These are phyloP conservation scores for Monosporascus sp. DNA, from an alignment of 2,329 filamentous ascomycete genomes.

Conservation along the genomic window DNA sequence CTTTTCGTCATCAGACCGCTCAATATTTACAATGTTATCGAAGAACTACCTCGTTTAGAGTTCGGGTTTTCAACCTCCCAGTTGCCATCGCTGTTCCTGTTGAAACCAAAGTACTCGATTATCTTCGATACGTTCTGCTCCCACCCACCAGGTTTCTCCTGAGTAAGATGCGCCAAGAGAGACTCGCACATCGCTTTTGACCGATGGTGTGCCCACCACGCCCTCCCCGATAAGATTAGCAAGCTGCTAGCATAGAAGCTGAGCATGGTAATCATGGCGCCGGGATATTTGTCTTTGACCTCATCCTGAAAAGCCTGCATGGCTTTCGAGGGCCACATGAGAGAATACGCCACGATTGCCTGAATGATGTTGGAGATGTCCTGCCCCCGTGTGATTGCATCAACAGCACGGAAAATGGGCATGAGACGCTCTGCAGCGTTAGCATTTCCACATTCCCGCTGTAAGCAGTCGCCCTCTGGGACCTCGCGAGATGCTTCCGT, in stretches of 20 bases:
- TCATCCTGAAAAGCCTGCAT: constrained; percentile 2
- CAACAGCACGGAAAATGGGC: constrained; percentile 2
- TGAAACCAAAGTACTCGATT: constrained; percentile 2
- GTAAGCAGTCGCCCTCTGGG: background rate
- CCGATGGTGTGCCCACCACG: constrained; percentile 5
- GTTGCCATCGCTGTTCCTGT: background rate
- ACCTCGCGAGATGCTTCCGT: background rate
- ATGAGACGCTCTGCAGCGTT: constrained; percentile 3
- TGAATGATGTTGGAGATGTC: constrained; percentile 3
- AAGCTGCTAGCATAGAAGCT: constrained; percentile 5
- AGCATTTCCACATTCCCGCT: background rate
- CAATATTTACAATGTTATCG: too few species aligned
- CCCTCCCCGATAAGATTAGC: background rate
- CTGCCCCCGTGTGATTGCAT: background rate
- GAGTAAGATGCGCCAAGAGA: background rate
- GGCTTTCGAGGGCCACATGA: constrained; percentile 7
- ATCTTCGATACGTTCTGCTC: constrained; percentile 1
- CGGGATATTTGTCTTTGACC: background rate
- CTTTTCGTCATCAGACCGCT: too few species aligned
- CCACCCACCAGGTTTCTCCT: background rate
- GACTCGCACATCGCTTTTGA: constrained; percentile 3
- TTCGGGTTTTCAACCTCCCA: background rate
- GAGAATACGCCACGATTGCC: constrained; percentile 1
- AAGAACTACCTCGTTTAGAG: too few species aligned
- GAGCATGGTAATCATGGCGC: constrained; percentile 2